Base-by-base conservation (phyloP, 495 filamentous ascomycete species). In the Hypomontagnella submonticulosa region DNA sequence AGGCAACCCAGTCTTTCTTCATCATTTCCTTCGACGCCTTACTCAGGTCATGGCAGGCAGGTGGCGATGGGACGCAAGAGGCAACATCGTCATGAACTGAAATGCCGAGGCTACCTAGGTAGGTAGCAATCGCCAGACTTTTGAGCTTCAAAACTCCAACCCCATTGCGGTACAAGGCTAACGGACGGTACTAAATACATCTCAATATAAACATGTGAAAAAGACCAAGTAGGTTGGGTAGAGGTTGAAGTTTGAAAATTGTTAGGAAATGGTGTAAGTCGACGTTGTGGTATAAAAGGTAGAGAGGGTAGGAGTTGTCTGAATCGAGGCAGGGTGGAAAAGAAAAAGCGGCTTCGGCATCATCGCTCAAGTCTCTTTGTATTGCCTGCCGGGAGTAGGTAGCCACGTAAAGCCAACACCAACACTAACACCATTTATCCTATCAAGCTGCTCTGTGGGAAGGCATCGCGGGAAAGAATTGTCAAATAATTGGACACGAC, bases 161-260 rank as follows among this genome's bases (percentile, higher is more conserved):
- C 40, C 59, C 54, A 63, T 27, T 53, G 47, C 47, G 57, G 8
- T 12, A 40, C 27, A 32, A 15, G 3, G 41, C 15, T 8, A 48
- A 46, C 33, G 41, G 52, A 58, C 42, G n/a, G 37, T 37, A 20
- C 53, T 63, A 59, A 63, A 61, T 68, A 63, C 50, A 61, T 43
- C 27, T 30, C 46, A 52, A 46, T 11, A 38, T 19, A 15, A 33
- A 8, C 9, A 43, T 18, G 27, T 48, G 33, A 30, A 36, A 23
- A 19, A 20, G 1, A 11, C 20, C 12, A 11, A 23, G 20, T 52
- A 4, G 9, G 16, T 1, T 18, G 49, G 4, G 30, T 8, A 18
- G 20, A 55, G n/a, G 15, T 44, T 57, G 44, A 8, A 4, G 37
- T 19, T 7, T 52, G 36, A 32, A 34, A 48, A 23, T 32, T 36